Evolutionary conservation across 1,284 basidiomycete genomes (phyloP), one percentile per base, ranked within the genome.

Genomic region (Fomitopsis betulina): DNA sequence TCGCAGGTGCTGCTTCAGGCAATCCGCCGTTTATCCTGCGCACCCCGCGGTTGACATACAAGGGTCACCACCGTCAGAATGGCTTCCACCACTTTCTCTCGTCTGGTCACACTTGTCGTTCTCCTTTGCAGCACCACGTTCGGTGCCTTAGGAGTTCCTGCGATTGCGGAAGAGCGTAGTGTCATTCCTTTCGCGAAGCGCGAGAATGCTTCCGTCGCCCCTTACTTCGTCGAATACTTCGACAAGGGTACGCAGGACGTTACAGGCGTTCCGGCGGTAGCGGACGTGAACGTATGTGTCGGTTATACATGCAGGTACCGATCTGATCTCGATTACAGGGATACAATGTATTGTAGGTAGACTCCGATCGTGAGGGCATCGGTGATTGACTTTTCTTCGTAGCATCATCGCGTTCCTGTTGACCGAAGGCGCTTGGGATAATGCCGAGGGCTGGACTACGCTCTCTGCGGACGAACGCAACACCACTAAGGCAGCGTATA

Each of bases 331-430:
- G 43, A 6, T 17, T 13, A 17, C 40, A 78, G 76, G 78, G 80
- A 0, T 81, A 71, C 64, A 81, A 79, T 57, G 76, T 76, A 23
- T 80, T 78, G 79, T 79, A 53, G 65, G 74, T 64, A 17, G 55
- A 13, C 10, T 23, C 5, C 40, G 32, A 19, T 27, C 39, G 9
- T 13, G 17, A 9, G 23, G n/a, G n/a, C 13, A 19, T 17, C 15
- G 6, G 25, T 50, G 23, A 55, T 19, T 32, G 19, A 32, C n/a
- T 47, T n/a, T 3, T 13, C 19, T 25, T n/a, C 12, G 8, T 15
- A 57, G 55, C 27, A 57, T 57, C 35, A 47, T 47, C 17, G 45
- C 45, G 23, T 47, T 47, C 45, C 13, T 47, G 25, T 57, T 79
- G 13, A 64, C 67, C 3, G 71, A 70, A 21, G 80, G 79, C 4